Evolutionary conservation across 306 rosid species (phyloP).

Genomic region (Betula pendula): DNA sequence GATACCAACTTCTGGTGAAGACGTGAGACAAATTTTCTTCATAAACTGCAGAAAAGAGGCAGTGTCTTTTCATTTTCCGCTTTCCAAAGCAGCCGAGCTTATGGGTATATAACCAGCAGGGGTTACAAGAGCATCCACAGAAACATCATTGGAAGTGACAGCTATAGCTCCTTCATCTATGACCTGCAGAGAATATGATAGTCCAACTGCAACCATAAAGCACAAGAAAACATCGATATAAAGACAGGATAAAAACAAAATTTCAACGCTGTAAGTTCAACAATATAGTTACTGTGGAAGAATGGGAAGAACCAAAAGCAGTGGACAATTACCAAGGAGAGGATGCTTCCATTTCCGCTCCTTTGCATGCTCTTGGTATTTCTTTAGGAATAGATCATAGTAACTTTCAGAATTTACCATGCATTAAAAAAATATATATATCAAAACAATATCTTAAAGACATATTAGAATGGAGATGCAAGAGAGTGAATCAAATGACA

Average conservation of each 20-base stretch:
- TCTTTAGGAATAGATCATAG: slow-evolving; percentile 79
- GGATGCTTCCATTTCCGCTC: slow-evolving; percentile 80
- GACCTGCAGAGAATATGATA: slow-evolving; percentile 80
- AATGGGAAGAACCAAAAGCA: neutral
- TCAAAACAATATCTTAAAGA: neutral
- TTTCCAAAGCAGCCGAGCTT: slow-evolving; percentile 61
- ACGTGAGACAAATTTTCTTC: neutral
- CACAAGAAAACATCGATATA: slow-evolving; percentile 6
- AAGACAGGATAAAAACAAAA: neutral
- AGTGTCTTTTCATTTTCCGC: slow-evolving; percentile 13
- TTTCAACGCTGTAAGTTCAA: neutral
- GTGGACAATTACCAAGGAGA: slow-evolving; percentile 58
- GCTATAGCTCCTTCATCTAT: slow-evolving; percentile 76
- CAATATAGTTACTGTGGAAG: neutral
- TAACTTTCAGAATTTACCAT: slow-evolving; percentile 27
- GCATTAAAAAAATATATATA: neutral
- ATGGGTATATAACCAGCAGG: slow-evolving; percentile 78
- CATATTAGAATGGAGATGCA: neutral
- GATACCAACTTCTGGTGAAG: neutral
- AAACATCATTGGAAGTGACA: slow-evolving; percentile 60
- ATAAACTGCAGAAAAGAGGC: neutral
- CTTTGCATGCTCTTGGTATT: slow-evolving; percentile 71
- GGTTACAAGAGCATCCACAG: slow-evolving; percentile 78
- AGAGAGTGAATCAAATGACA: neutral
- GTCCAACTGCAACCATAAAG: slow-evolving; percentile 62